Evolutionary conservation across 306 rosid species (phyloP), one percentile per base, ranked within the genome.

Genomic region (Lablab purpureus): DNA sequence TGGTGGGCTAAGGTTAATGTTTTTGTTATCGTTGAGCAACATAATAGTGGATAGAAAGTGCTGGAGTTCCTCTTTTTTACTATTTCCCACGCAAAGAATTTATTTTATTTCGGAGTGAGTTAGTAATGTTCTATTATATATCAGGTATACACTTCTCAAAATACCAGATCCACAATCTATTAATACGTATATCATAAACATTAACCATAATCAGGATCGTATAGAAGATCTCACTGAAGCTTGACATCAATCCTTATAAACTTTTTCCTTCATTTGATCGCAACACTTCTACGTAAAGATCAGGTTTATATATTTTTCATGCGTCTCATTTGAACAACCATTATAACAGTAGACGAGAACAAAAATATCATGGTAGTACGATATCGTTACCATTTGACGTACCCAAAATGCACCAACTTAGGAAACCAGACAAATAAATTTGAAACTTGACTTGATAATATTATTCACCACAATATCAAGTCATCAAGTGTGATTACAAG

Each of bases 141-240:
- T 67, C 9, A 45, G 18, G 59, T 60, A 79, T 22, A 67, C 51
- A 62, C 52, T 58, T 58, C 71, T 10, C 52, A 47, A 34, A 54
- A 52, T 70, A 36, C 13, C 70, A 77, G 56, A 55, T 50, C 43
- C 32, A 54, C 47, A 45, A 70, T 52, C 34, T 52, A 25, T 50
- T 40, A 77, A 59, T 10, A 63, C 49, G 64, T 21, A 62, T 62
- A 62, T 37, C 47, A 30, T 45, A 52, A 68, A 59, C 71, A 73
- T 10, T 10, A 74, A 84, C 7, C n/a, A 60, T 2, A 28, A 63
- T 63, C 67, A 75, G 67, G 76, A 75, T 23, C 76, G 22, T 67
- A 45, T 50, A 10, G 19, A 65, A 65, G 55, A 23, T 63, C 27
- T 28, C 79, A 41, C 19, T 28, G 74, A 41, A 52, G 41, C 59